Evolutionary conservation across 2,329 filamentous ascomycete species (phyloP).

Genomic region (Claviceps citrina): DNA sequence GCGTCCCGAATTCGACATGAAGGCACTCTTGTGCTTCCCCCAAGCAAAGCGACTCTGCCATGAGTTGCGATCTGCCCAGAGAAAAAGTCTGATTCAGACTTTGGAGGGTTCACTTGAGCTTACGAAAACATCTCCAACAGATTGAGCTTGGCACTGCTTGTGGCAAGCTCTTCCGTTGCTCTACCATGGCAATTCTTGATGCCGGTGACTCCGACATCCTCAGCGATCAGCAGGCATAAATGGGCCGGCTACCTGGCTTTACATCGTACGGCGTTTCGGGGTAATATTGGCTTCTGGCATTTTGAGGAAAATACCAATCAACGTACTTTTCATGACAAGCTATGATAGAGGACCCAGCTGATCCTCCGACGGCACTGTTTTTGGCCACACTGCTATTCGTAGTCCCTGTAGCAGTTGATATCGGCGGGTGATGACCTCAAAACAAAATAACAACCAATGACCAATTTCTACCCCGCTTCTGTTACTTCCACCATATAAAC

Average conservation of each 20-base stretch:
- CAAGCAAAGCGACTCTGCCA: neutral
- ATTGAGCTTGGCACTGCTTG: constrained; percentile 97
- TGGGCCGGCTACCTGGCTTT: constrained; percentile 9
- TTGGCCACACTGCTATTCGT: constrained; percentile 8
- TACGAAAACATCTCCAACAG: constrained; percentile 41
- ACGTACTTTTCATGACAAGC: constrained; percentile 16
- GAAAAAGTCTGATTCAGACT: constrained; percentile 76
- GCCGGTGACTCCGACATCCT: constrained; percentile 98
- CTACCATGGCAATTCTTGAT: constrained; percentile 92
- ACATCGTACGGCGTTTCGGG: constrained; percentile 30
- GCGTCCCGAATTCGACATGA: neutral
- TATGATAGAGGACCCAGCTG: constrained; percentile 9
- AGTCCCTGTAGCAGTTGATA: neutral
- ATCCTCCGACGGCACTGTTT: constrained; percentile 3
- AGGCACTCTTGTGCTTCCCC: neutral
- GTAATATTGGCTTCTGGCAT: constrained; percentile 19
- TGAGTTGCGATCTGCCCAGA: constrained; percentile 50
- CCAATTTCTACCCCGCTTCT: constrained; percentile 6
- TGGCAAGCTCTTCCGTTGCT: constrained; percentile 98
- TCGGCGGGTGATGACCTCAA: constrained; percentile 8
- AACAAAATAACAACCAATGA: constrained; percentile 10
- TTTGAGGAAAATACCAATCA: constrained; percentile 22
- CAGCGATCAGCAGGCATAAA: constrained; percentile 54
- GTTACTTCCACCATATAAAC: too few relatives aligned
- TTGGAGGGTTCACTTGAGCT: constrained; percentile 68